These are phyloP conservation scores for Tylopilus subfusipes DNA, from an alignment of 768 basidiomycete genomes.

Conservation along the genomic window DNA sequence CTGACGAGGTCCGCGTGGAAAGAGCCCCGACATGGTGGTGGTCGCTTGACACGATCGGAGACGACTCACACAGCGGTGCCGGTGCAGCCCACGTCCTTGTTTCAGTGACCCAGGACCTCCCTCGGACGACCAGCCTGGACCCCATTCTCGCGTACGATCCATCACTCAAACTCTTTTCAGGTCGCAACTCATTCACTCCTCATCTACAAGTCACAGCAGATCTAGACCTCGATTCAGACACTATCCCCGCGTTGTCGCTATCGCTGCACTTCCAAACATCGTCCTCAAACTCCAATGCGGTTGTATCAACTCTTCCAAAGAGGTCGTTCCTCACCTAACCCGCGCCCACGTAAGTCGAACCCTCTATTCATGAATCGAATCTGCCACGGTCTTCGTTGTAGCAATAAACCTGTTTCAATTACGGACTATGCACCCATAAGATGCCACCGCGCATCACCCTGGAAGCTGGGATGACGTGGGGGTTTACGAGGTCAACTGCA, in stretches of 20 bases:
- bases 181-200: conserved; percentile 69
- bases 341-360: not conserved
- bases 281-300: conserved; percentile 54
- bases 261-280: conserved; percentile 62
- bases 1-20: not conserved
- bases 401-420: not conserved
- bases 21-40: not conserved
- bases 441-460: not conserved
- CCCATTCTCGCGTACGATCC: conserved; percentile 63
- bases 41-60: not conserved
- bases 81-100: conserved; percentile 82
- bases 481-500: no score
- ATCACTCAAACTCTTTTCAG: conserved; percentile 28
- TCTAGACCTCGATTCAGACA: conserved; percentile 80
- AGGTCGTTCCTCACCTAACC: conserved; percentile 29
- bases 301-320: conserved; percentile 49
- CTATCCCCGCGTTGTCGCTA: conserved; percentile 62
- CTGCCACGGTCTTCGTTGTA: not conserved
- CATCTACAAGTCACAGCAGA: conserved; percentile 88
- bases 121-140: conserved; percentile 58
- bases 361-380: not conserved
- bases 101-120: conserved; percentile 68
- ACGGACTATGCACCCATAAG: not conserved
- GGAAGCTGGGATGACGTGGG: no score
- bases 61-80: conserved; percentile 36